Base-by-base conservation (phyloP, 2,329 filamentous ascomycete species). In the Nothophoma quercina region DNA sequence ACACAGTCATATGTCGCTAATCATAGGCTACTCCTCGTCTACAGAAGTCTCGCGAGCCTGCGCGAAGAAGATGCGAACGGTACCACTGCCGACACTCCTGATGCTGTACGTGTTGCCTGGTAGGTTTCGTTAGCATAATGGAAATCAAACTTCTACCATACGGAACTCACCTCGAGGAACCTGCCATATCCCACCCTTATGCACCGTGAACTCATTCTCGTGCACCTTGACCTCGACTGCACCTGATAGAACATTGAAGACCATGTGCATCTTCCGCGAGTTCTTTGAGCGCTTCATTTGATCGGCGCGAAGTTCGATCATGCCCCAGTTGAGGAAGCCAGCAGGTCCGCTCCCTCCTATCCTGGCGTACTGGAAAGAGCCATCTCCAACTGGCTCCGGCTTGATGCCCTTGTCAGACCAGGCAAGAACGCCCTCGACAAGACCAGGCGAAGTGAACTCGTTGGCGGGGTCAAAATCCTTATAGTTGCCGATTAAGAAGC, bases 81-180 rank as follows among this genome's bases (percentile, higher is more conserved):
- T 83, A 55, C 81, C 79, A 58, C 88, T 82, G 65, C 87, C 86
- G 50, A 91, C 86, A 73, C 98, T 99, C 48, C 83, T 82, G 66
- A 99, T 96, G 69, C 88, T 90, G 76, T 99, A 99, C 65, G 91
- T 89, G 70, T 98, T 98, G 43, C 93, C 93, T 97, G 36, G 16
- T 43, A 16, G 21, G 5, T 6, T 12, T 13, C 5, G 16, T 53
- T 15, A 53, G 50, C 19, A 41, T 21, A 12, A 10, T 16, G 13
- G 1, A 5, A 7, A 10, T 9, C 2, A 5, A 25, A 19, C 22
- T 49, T 5, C 2, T 23, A 7, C n/a, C 23, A n/a, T n/a, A 13
- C 13, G 18, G 4, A 57, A 78, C 88, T 81, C 77, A 97, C 93
- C 93, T 85, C 93, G 85, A 19, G 95, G 95, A 56, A 99, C 93